These are phyloP conservation scores for Salvia miltiorrhiza DNA, from an alignment of 257 asterid species.

Conservation along the genomic window DNA sequence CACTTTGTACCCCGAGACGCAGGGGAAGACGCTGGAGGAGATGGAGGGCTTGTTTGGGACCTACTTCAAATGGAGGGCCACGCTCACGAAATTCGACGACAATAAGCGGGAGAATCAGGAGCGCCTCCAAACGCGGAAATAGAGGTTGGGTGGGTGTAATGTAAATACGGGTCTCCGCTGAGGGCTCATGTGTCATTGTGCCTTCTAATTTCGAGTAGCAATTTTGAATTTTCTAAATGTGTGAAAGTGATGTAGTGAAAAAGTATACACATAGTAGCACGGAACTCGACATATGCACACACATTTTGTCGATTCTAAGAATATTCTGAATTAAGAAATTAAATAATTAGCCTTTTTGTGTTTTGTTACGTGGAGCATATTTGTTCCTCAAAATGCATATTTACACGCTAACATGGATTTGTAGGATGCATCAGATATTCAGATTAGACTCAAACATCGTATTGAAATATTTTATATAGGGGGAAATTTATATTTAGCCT, in stretches of 20 bases:
- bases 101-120: slow-evolving; percentile 19
- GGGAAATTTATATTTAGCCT: too few relatives aligned
- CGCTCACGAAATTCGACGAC: slow-evolving; percentile 30
- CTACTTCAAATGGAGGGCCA: slow-evolving; percentile 51
- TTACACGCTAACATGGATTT: too few relatives aligned
- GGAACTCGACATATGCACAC: too few relatives aligned
- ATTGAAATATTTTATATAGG: too few relatives aligned
- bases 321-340: too few relatives aligned
- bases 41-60: slow-evolving; percentile 63
- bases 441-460: too few relatives aligned
- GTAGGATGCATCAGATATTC: too few relatives aligned
- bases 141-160: neutral
- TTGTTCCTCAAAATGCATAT: too few relatives aligned
- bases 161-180: neutral
- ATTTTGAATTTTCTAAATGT: neutral
- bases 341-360: too few relatives aligned
- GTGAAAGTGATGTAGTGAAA: neutral
- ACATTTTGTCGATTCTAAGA: too few relatives aligned
- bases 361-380: too few relatives aligned
- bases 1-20: slow-evolving; percentile 60
- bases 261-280: neutral
- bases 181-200: slow-evolving; percentile 15
- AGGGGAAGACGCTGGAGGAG: slow-evolving; percentile 61
- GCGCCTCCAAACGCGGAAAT: slow-evolving; percentile 30
- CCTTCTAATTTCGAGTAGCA: neutral